phyloP scores from a whole-genome alignment of 768 basidiomycete genomes.

The Inosperma sp. region DNA sequence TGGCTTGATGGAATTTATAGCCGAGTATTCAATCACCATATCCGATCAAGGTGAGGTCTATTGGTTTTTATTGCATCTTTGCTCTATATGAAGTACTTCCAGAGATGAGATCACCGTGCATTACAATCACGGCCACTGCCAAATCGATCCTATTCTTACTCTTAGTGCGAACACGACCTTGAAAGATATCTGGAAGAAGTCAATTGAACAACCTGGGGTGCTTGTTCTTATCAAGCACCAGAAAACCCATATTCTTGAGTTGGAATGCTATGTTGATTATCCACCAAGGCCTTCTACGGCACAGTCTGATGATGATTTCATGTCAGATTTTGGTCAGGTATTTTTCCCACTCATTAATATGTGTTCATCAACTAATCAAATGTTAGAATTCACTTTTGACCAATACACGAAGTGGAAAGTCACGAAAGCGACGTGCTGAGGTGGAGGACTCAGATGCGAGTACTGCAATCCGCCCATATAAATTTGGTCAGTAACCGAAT shows the following conservation, averaged over 20 bases:
- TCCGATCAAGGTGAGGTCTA: not conserved
- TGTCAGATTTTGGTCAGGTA: slow-evolving; percentile 1
- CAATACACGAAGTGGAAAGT: too few species aligned
- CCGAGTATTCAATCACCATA: not conserved
- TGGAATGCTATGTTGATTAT: not conserved
- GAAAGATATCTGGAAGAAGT: not conserved
- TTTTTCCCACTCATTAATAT: not conserved
- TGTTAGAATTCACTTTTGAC: too few species aligned
- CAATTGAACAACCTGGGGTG: not conserved
- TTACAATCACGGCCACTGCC: not conserved
- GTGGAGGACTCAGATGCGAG: not conserved
- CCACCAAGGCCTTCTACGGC: not conserved
- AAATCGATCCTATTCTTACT: not conserved
- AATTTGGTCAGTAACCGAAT: not conserved
- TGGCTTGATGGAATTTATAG: slow-evolving; percentile 1
- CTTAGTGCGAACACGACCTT: not conserved
- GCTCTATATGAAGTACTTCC: not conserved
- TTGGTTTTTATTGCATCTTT: not conserved
- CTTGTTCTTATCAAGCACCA: not conserved
- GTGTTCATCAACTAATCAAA: not conserved
- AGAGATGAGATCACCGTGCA: not conserved
- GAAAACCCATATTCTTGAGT: not conserved
- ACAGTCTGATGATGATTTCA: not conserved
- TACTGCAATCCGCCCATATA: not conserved
- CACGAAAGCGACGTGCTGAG: not conserved